Base-by-base conservation (phyloP, 768 basidiomycete genomes). In the Tylopilus sp. region DNA sequence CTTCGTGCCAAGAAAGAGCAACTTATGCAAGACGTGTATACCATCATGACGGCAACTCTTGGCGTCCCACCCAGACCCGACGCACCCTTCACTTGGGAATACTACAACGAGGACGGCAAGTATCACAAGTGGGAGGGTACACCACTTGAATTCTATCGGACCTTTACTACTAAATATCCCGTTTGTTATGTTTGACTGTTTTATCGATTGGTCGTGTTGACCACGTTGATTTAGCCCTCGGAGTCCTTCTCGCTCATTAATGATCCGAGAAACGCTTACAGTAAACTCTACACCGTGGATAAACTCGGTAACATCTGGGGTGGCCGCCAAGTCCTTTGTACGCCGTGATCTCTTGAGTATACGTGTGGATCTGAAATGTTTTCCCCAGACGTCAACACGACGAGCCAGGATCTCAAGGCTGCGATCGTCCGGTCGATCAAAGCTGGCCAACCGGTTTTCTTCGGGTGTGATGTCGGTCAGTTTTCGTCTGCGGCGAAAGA, bases 401-500 rank as follows among this genome's bases (percentile, higher is more conserved):
- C 88, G 58, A 83, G 84, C 56, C 80, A 85, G 45, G 83, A 83
- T 38, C 78, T 98, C 65, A 97, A 95, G 76, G 73, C 79, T 12
- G 82, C 81, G 11, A 84, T 95, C 15, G 82, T 98, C 51, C 85
- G 85, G 77, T 76, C 87, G 68, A 81, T 95, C 74, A 91, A 91
- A 70, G 87, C 88, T 22, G 88, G 91, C 36, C 83, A 85, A 35
- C 88, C 94, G 5, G 86, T 95, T 40, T 97, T 95, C 80, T 98
- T 98, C 64, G 95, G 94, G 0, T 97, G 95, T 66, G 95, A 98
- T 65, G 93, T 97, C 40, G 94, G 93, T 31, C 82, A 97, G 64
- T 90, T 82, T 65, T 88, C 86, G 4, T 84, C 90, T 57, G 73
- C 75, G 21, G 59, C 69, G 22, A 67, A 64, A 28, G 68, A 57